Percentiles rank a stretch among this genome's conserved stretches.
phyloP scores from a whole-genome alignment of 2,329 filamentous ascomycete species.

The Colletotrichum sp. region DNA sequence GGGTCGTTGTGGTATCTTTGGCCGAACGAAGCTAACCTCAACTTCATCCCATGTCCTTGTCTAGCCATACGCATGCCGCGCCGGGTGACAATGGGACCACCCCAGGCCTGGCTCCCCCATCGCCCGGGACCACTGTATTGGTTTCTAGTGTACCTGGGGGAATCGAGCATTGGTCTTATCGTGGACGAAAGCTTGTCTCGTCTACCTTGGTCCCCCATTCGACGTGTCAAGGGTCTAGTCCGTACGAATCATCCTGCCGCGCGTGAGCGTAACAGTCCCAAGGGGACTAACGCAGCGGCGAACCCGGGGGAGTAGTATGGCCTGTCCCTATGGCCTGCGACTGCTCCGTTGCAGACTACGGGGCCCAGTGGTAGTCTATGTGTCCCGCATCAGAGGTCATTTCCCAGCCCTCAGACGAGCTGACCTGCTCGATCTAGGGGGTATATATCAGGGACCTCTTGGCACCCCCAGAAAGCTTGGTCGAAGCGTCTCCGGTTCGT shows the following conservation, averaged over 20 bases:
- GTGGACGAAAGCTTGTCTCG: conserved; percentile 9
- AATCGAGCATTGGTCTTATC: not conserved
- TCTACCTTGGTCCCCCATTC: not conserved
- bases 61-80: not conserved
- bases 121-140: not conserved
- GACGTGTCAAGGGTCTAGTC: conserved; percentile 1
- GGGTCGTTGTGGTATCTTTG: not conserved
- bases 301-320: not conserved
- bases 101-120: not conserved
- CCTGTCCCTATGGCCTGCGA: conserved; percentile 1
- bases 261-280: not conserved
- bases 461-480: not conserved
- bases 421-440: not conserved
- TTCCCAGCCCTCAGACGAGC: not conserved
- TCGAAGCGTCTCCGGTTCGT: not conserved
- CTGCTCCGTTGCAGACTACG: not conserved
- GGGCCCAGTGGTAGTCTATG: not conserved
- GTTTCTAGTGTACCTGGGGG: not conserved
- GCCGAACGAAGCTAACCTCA: not conserved
- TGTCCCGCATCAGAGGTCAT: not conserved
- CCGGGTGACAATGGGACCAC: conserved; percentile 1
- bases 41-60: not conserved
- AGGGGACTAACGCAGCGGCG: not conserved
- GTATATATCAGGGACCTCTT: conserved; percentile 4
- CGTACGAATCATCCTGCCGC: not conserved